Evolutionary conservation across 2,329 filamentous ascomycete species (phyloP), one percentile per base, ranked within the genome.

Genomic region (Aspergillus brasiliensis): DNA sequence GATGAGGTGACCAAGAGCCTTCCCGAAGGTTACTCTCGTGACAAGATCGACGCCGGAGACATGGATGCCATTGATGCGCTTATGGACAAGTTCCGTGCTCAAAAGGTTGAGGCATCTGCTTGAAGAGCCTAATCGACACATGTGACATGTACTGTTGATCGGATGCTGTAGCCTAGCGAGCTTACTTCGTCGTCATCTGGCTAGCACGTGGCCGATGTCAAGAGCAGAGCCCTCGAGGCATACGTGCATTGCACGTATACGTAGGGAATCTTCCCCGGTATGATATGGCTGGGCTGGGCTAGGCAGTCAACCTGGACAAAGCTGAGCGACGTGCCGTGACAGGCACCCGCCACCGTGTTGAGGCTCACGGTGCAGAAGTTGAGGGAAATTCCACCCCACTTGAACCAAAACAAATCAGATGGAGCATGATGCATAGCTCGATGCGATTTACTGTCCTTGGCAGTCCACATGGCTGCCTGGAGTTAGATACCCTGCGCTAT

Each of bases 31-130:
- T 85, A 86, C 52, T 84, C 86, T 71, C 75, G 77, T 5, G 81
- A 82, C 28, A 87, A 86, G 67, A 79, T 94, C n/a, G 90, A 97
- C 71, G 92, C 94, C 0, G 81, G 79, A 19, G 88, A 97, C 75
- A 98, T 98, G 95, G 90, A 92, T 56, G 88, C 86, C 7, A 87
- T 97, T 42, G 91, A 97, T 75, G 80, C 76, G 28, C 79, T 96
- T 51, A 91, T 96, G 73, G 81, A 85, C 54, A 84, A 81, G 34
- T 78, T 97, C 61, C 86, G 84, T 68, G 82, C 86, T 51, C 72
- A 73, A 56, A 62, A 67, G 15, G 63, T 70, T 11, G 62, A 64
- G 25, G 51, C 64, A 15, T 74, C 69, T n/a, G 67, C 69, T 34
- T 75, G 67, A 70, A 31, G 5, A 4, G 23, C n/a, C 31, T 8